Conservation (phyloP, 352 stramenopile genomes). For the Pythium guiyangense region DNA sequence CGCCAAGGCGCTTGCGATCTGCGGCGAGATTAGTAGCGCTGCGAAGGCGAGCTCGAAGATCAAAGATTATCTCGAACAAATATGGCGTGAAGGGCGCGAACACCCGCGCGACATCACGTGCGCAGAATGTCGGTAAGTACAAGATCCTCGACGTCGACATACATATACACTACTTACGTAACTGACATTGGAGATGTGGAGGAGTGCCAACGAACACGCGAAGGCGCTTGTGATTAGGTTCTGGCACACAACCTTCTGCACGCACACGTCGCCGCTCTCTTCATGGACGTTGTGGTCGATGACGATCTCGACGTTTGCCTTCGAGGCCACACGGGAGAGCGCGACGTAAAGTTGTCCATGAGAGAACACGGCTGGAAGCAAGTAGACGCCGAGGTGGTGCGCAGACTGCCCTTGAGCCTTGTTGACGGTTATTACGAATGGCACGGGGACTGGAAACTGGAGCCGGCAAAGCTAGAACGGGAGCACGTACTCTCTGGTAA, state of each 20-base stretch:
- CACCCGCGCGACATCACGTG: too few relatives aligned
- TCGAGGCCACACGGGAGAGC: constrained; percentile 15
- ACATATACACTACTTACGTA: too few relatives aligned
- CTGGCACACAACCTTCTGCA: constrained; percentile 12
- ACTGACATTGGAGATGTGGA: too few relatives aligned
- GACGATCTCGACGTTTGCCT: constrained; percentile 14
- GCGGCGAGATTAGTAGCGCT: too few relatives aligned
- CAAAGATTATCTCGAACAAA: too few relatives aligned
- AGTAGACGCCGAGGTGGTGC: constrained; percentile 21
- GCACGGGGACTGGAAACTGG: constrained; percentile 21
- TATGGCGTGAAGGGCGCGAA: too few relatives aligned
- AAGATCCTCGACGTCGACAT: too few relatives aligned
- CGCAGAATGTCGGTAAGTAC: too few relatives aligned
- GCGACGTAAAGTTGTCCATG: constrained; percentile 29
- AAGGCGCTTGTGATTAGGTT: too few relatives aligned
- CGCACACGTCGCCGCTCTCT: constrained; percentile 12
- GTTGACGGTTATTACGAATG: constrained; percentile 33
- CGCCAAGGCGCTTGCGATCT: too few relatives aligned
- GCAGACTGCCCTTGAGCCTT: constrained; percentile 32
- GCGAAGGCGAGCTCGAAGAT: too few relatives aligned
- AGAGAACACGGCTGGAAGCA: constrained; percentile 19
- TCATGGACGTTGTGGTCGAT: constrained; percentile 11
- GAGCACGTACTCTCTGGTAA: constrained; percentile 11
- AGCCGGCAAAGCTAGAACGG: constrained; percentile 16
- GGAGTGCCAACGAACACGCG: too few relatives aligned